Conservation (phyloP, 1,284 basidiomycete genomes). For the Lentinus polychrous region DNA sequence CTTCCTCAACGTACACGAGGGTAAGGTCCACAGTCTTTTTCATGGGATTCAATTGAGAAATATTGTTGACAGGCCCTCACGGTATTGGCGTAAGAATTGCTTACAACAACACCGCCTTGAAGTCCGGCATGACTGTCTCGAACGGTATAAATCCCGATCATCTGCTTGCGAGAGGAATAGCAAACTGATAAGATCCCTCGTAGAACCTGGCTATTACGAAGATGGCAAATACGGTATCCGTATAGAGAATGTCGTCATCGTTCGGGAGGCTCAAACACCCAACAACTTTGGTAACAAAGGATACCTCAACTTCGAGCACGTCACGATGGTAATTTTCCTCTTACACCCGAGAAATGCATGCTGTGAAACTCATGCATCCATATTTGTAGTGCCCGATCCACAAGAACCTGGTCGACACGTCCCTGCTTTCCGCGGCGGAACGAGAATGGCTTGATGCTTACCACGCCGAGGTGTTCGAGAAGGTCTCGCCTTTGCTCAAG, state of each 20-base stretch:
- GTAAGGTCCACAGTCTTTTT: constrained; percentile 15
- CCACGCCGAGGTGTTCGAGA: constrained; percentile 71
- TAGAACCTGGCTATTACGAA: constrained; percentile 90
- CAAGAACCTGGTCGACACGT: constrained; percentile 70
- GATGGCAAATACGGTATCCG: constrained; percentile 92
- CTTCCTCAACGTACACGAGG: constrained; percentile 92
- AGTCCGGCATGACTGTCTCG: constrained; percentile 83
- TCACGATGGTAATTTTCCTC: constrained; percentile 61
- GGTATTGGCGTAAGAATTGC: constrained; percentile 69
- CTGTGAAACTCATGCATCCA: not conserved
- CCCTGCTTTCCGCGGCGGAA: constrained; percentile 64
- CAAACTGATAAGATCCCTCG: not conserved
- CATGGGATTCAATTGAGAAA: not conserved
- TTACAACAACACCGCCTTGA: constrained; percentile 64
- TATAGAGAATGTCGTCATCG: constrained; percentile 85
- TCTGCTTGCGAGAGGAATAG: not conserved
- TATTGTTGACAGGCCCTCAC: constrained; percentile 56
- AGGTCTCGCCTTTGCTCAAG: constrained; percentile 70
- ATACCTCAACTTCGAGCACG: constrained; percentile 77
- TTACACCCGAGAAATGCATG: constrained; percentile 2
- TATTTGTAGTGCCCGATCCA: constrained; percentile 77
- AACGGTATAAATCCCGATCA: constrained; percentile 49
- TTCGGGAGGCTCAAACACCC: constrained; percentile 64
- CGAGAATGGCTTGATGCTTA: constrained; percentile 82
- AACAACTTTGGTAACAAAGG: constrained; percentile 85